Conservation (phyloP, 2,329 filamentous ascomycete genomes). For the Diaporthe eres region DNA sequence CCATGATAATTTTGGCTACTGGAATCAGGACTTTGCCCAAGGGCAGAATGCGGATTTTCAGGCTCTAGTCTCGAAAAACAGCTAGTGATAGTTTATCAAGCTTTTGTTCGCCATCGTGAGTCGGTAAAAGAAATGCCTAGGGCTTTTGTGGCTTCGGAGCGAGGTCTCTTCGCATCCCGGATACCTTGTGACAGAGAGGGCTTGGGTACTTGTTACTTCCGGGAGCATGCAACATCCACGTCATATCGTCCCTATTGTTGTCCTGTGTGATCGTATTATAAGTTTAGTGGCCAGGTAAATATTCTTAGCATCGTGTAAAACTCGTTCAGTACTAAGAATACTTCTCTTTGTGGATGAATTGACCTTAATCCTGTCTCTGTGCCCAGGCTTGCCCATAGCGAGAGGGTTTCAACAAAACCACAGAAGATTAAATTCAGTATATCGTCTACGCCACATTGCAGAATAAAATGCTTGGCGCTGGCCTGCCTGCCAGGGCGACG, state of each 20-base stretch:
- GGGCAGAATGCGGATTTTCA: slow-evolving; percentile 49
- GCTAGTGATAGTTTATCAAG: neutral
- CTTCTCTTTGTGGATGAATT: too few species aligned
- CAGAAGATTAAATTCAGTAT: too few species aligned
- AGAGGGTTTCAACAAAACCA: too few species aligned
- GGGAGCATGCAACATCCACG: neutral
- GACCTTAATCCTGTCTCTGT: too few species aligned
- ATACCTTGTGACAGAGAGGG: neutral
- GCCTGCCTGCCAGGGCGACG: too few species aligned
- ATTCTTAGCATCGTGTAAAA: too few species aligned
- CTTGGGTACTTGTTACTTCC: neutral
- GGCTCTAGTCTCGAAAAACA: slow-evolving; percentile 47
- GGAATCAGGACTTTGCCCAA: slow-evolving; percentile 50
- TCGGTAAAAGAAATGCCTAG: neutral
- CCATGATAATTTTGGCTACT: slow-evolving; percentile 50
- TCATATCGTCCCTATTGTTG: neutral
- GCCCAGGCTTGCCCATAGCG: too few species aligned
- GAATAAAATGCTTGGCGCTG: too few species aligned
- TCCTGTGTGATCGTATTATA: neutral
- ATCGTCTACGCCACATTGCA: too few species aligned
- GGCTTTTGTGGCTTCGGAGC: neutral
- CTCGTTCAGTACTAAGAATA: too few species aligned
- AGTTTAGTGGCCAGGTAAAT: too few species aligned
- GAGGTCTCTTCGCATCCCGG: neutral
- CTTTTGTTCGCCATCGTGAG: too few species aligned